Percentiles rank a stretch among this genome's conserved stretches.
Evolutionary conservation across 352 stramenopile genomes (phyloP).

Genomic region (Globisporangium carolinianum): DNA sequence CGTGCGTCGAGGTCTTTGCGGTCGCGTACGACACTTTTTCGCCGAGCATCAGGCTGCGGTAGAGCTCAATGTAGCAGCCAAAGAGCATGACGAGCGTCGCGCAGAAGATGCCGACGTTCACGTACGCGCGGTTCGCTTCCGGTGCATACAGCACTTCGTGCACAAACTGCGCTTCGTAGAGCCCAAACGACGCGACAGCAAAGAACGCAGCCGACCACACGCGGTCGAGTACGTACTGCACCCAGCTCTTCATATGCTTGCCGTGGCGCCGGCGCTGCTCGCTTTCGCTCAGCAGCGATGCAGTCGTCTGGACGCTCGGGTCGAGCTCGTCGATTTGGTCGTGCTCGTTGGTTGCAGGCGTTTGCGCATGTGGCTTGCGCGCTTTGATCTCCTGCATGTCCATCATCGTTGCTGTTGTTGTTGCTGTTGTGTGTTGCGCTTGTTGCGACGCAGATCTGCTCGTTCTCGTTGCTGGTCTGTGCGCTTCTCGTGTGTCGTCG

Average conservation of each 20-base stretch:
- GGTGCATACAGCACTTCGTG: slow-evolving; percentile 38
- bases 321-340: slow-evolving; percentile 23
- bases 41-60: slow-evolving; percentile 44
- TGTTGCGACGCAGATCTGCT: too few species aligned
- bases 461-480: too few species aligned
- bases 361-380: too few species aligned
- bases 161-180: slow-evolving; percentile 58
- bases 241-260: slow-evolving; percentile 23
- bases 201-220: slow-evolving; percentile 58
- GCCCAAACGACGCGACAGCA: slow-evolving; percentile 32
- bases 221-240: slow-evolving; percentile 41
- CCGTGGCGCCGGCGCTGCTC: slow-evolving; percentile 3
- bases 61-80: slow-evolving; percentile 66
- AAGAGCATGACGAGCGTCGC: slow-evolving; percentile 50
- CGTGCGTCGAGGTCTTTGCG: slow-evolving; percentile 57
- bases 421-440: too few species aligned
- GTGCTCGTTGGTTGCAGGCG: too few species aligned
- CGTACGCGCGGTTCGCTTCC: slow-evolving; percentile 31
- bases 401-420: too few species aligned
- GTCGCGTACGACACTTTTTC: slow-evolving; percentile 60
- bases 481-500: too few species aligned
- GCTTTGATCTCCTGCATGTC: too few species aligned
- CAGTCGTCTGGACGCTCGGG: slow-evolving; percentile 22
- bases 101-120: too few species aligned
- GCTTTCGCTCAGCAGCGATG: slow-evolving; percentile 12